A percentile compares a stretch with the other conserved stretches of the same genome.
phyloP scores from a whole-genome alignment of 352 stramenopile species.

The Phytophthora rubi region DNA sequence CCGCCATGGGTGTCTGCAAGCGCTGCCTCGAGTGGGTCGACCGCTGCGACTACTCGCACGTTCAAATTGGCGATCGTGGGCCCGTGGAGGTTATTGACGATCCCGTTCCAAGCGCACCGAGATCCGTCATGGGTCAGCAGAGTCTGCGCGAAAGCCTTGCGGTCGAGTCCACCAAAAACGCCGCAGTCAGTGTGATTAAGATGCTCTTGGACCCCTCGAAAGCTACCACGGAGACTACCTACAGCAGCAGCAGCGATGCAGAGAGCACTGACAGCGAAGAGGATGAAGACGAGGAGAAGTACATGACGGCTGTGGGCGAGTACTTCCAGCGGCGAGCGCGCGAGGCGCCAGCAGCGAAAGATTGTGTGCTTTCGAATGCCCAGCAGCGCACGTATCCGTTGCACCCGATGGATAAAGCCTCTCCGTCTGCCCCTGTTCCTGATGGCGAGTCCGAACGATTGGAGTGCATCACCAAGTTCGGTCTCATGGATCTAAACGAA shows the following conservation, averaged over 20 bases:
- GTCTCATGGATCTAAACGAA: slow-evolving; percentile 50
- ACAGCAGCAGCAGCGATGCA: slow-evolving; percentile 13
- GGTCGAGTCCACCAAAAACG: slow-evolving; percentile 32
- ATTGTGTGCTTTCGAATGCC: slow-evolving; percentile 52
- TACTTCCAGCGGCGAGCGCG: slow-evolving; percentile 41
- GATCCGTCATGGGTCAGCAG: slow-evolving; percentile 15
- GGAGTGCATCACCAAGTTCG: slow-evolving; percentile 40
- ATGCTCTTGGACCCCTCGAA: slow-evolving; percentile 32
- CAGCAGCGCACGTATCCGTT: slow-evolving; percentile 47
- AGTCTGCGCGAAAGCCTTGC: slow-evolving; percentile 32
- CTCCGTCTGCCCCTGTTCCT: slow-evolving; percentile 38
- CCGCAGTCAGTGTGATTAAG: slow-evolving; percentile 46
- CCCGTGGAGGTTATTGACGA: slow-evolving; percentile 39
- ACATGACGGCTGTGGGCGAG: slow-evolving; percentile 42
- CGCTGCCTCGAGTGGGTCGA: slow-evolving; percentile 56
- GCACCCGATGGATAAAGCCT: slow-evolving; percentile 27
- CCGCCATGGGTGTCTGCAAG: slow-evolving; percentile 42
- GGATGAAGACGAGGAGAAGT: slow-evolving; percentile 19
- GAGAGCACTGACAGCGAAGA: slow-evolving; percentile 12
- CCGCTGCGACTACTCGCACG: slow-evolving; percentile 45
- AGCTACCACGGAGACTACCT: background rate
- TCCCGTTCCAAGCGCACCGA: background rate
- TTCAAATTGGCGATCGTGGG: slow-evolving; percentile 30
- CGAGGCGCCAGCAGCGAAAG: slow-evolving; percentile 24
- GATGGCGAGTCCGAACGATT: slow-evolving; percentile 53